Conservation (phyloP, 176 grass and related monocot genomes). For the Aegilops sharonensis region DNA sequence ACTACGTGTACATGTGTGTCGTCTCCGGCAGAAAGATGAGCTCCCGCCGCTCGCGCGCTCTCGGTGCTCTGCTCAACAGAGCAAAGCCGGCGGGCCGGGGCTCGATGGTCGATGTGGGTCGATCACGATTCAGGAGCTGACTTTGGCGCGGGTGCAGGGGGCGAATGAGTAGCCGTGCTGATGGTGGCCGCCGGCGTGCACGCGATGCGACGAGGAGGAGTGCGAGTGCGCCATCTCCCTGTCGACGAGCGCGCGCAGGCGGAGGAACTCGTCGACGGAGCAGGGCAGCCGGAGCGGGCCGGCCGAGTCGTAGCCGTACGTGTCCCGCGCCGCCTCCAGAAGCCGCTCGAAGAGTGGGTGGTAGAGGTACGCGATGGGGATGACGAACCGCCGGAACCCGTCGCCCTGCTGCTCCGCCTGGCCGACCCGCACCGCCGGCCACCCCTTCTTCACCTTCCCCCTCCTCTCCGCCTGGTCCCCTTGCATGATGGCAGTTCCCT, state of each 20-base stretch:
- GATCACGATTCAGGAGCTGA: neutral
- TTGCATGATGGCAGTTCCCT: slow-evolving; percentile 18
- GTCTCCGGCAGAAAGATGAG: neutral
- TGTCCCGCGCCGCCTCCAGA: slow-evolving; percentile 68
- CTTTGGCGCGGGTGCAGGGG: slow-evolving; percentile 42
- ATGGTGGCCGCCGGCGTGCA: slow-evolving; percentile 28
- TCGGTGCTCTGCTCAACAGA: neutral
- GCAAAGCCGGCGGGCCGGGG: neutral
- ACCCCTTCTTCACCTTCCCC: slow-evolving; percentile 96
- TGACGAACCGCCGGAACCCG: slow-evolving; percentile 56
- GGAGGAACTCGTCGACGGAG: slow-evolving; percentile 88
- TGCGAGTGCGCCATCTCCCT: slow-evolving; percentile 26
- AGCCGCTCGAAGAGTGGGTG: slow-evolving; percentile 63
- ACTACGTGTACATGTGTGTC: neutral
- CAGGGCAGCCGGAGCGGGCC: slow-evolving; percentile 79
- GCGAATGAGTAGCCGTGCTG: slow-evolving; percentile 34
- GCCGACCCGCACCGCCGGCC: slow-evolving; percentile 68
- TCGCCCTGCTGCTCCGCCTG: slow-evolving; percentile 2
- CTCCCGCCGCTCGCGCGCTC: neutral
- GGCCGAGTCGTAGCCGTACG: slow-evolving; percentile 69
- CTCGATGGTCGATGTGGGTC: neutral
- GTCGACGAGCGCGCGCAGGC: slow-evolving; percentile 68
- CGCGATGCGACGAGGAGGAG: slow-evolving; percentile 15
- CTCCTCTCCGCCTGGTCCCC: slow-evolving; percentile 51
- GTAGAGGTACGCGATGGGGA: slow-evolving; percentile 97